Base-by-base conservation (phyloP, 1,284 basidiomycete genomes). In the Ganoderma sp. region DNA sequence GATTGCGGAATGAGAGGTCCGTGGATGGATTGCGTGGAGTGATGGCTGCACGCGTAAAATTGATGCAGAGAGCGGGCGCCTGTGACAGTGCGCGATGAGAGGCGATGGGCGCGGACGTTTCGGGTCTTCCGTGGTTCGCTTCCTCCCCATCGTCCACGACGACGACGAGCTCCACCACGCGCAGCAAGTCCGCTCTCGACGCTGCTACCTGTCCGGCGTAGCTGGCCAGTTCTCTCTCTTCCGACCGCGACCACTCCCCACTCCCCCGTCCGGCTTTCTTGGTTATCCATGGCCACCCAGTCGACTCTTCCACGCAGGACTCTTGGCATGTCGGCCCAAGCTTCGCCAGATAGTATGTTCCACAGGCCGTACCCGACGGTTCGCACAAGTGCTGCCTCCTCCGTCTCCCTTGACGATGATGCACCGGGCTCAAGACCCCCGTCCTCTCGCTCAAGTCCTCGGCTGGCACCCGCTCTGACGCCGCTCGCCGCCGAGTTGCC, bases 341-440 rank as follows among this genome's bases (percentile, higher is more conserved):
- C 73, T 19, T 68, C 67, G 32, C 77, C 77, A 52, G 80, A 81
- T 63, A 77, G 81, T 63, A 77, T 85, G 72, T 80, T 84, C 72
- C 82, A 84, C 70, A 79, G 84, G 62, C 74, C 81, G 8, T 80
- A 79, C 64, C 84, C 83, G 19, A 80, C 77, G 54, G 64, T 78
- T 62, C 82, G 84, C 54, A 76, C 80, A 58, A 74, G 67, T 66
- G 71, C 81, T 0, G 78, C 84, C n/a, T 43, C 63, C 59, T 62
- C 52, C 39, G 78, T 82, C 19, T 79, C 83, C 12, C 69, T 73
- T 56, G 69, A 73, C 61, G 74, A 74, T 63, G 74, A 74, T 63
- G 71, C 69, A 39, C 67, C 74, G 37, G 76, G 71, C 67, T 71
- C 76, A 34, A 59, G 76, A 41, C 63, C 70, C n/a, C 70, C 70